Evolutionary conservation across 2,329 filamentous ascomycete genomes (phyloP), one percentile per base, ranked within the genome.

Genomic region (Escovopsis sp.): DNA sequence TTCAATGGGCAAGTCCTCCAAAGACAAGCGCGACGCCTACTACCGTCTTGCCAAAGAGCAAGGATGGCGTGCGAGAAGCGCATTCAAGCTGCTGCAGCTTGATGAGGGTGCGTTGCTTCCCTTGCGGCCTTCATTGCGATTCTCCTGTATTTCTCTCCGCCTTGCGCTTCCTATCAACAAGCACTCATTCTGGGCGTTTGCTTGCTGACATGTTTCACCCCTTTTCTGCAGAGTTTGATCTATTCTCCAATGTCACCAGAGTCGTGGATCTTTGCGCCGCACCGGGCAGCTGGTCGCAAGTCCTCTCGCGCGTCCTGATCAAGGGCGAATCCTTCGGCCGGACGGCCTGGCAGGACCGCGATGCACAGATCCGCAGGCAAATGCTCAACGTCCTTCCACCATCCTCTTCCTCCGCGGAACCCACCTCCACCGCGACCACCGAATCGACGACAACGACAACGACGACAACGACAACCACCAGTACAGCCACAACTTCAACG

Each of bases 31-130:
- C 35, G 90, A 98, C 57, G 87, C 87, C 31, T 98, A 98, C 62
- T 98, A 98, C 53, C 76, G 90, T 36, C 80, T 98, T 8, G 90
- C 90, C 14, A 98, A 98, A 62, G 90, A 98, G 58, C 90, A 98
- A 65, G 92, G 92, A 44, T 98, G 90, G 88, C 82, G 90, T 26
- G 90, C 90, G 19, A 74, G 90, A 39, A 94, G 86, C 45, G 90
- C 90, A 8, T 98, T 94, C 66, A 98, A 98, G 60, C 73, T 98
- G 17, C 75, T 98, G 11, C 90, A 98, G 58, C 75, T 98, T 17
- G 87, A 98, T 55, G 86, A 79, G 63, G 74, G 74, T 76, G 39
- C 40, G 48, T 40, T n/a, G n/a, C 4, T 26, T 30, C 12, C 11
- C 25, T 26, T 15, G 11, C 28, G 7, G 2, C 8, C 12, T 17